A percentile compares a stretch with the other conserved stretches of the same genome.
Evolutionary conservation across 345 rosid species (phyloP).

Genomic region (Iberis pinnata): DNA sequence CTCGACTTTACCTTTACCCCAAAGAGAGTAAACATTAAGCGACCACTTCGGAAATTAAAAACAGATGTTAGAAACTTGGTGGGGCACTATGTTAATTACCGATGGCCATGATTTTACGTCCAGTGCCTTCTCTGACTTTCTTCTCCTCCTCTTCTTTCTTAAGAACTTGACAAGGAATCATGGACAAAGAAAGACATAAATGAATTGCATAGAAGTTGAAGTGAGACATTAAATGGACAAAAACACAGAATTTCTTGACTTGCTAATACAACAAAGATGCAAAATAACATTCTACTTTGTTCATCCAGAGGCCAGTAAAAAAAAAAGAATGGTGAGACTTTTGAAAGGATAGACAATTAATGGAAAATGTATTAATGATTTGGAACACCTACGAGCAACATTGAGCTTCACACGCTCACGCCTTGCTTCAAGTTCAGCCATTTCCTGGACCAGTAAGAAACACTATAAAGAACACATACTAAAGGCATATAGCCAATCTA

Average conservation of each 20-base stretch:
- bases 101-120: constrained; percentile 31
- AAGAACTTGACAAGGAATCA: constrained; percentile 39
- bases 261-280: background rate
- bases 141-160: constrained; percentile 84
- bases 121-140: constrained; percentile 56
- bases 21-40: constrained; percentile 1
- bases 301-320: background rate
- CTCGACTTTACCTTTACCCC: constrained; percentile 51
- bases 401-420: constrained; percentile 79
- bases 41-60: constrained; percentile 7
- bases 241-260: constrained; percentile 1
- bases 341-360: constrained; percentile 4
- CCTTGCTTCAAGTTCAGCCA: constrained; percentile 70
- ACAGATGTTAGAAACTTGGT: background rate
- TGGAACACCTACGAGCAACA: constrained; percentile 60
- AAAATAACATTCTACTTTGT: background rate
- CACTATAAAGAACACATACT: constrained; percentile 9
- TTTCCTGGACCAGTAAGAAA: constrained; percentile 46
- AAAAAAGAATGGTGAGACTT: constrained; percentile 3
- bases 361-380: constrained; percentile 8
- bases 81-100: constrained; percentile 35
- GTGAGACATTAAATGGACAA: background rate
- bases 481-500: background rate
- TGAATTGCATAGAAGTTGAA: background rate
- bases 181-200: constrained; percentile 3